Evolutionary conservation across 176 grass and related monocot species (phyloP), one percentile per base, ranked within the genome.

Genomic region (Neostapfia colusana): DNA sequence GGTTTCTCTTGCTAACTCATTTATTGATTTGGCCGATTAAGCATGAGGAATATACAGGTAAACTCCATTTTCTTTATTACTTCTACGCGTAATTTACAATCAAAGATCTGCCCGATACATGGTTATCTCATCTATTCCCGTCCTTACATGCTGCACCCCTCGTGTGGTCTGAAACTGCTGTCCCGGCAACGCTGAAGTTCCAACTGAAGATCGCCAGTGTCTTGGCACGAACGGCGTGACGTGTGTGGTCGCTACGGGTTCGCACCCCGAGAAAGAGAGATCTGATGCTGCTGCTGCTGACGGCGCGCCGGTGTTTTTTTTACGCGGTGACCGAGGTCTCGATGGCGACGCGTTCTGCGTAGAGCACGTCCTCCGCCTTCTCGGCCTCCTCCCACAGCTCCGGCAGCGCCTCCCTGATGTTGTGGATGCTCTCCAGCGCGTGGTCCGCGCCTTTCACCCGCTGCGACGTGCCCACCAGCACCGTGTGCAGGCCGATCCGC

Each of bases 391-490:
- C 96, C 91, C 96, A 99, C 51, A 99, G 85, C 80, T 90, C 91
- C 59, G 91, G 87, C 87, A 99, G 73, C 41, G 83, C 96, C 69
- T 92, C 96, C 74, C 82, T 90, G 65, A 99, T 90, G 83, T 90
- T 90, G 80, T 95, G 96, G 78, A 99, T 88, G 84, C 89, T 99
- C 83, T 99, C 96, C 59, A 99, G 82, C 9, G 89, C 91, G 81
- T 95, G 88, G 56, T 99, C 96, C 15, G 92, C 85, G 18, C 89
- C 92, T 49, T 92, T 95, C 42, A 76, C 87, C 8, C 89, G 85
- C 26, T 95, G 77, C 63, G 92, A 85, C 26, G 85, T 90, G 36
- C 96, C 96, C 23, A 97, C 96, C 89, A 99, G 73, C 70, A 99
- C 96, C 6, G 96, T 99, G 67, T 95, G 89, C 1, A 99, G 89